phyloP scores from a whole-genome alignment of 306 rosid genomes.

The Parietaria judaica region DNA sequence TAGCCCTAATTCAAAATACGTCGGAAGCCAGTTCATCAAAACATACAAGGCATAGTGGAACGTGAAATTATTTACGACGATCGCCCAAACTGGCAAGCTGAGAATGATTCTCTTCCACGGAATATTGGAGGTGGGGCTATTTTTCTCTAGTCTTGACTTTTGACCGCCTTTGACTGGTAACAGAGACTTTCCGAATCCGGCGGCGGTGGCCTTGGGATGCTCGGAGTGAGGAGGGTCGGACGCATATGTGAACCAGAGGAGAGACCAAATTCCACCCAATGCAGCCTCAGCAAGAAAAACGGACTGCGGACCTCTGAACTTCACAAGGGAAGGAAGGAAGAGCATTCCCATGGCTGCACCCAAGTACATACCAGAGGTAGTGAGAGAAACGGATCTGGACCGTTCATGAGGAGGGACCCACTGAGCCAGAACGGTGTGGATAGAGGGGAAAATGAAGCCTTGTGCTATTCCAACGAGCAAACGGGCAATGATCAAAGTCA shows the following conservation, averaged over 20 bases:
- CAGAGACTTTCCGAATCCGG: conserved; percentile 65
- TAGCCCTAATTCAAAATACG: conserved; percentile 89
- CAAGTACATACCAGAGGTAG: conserved; percentile 89
- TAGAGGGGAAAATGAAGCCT: conserved; percentile 92
- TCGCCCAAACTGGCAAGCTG: conserved; percentile 94
- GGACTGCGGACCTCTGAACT: conserved; percentile 74
- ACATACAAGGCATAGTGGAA: conserved; percentile 93
- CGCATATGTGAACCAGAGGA: conserved; percentile 75
- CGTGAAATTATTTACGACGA: conserved; percentile 90
- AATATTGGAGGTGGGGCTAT: conserved; percentile 36
- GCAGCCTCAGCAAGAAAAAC: conserved; percentile 75
- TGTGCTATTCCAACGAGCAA: conserved; percentile 91
- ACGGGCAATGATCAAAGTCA: conserved; percentile 58
- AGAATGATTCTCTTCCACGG: conserved; percentile 76
- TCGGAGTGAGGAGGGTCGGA: conserved; percentile 68
- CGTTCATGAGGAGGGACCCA: conserved; percentile 99
- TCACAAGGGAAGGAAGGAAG: conserved; percentile 68
- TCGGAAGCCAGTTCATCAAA: conserved; percentile 96
- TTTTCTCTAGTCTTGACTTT: conserved; percentile 44
- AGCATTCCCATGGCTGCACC: conserved; percentile 95
- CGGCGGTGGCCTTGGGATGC: conserved; percentile 70
- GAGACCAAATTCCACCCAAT: conserved; percentile 70
- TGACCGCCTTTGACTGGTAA: conserved; percentile 53
- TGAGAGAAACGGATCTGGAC: conserved; percentile 90
- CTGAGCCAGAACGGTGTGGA: conserved; percentile 91